These are phyloP conservation scores for Crithidia sp. DNA, from an alignment of 208 protist species.

Conservation along the genomic window DNA sequence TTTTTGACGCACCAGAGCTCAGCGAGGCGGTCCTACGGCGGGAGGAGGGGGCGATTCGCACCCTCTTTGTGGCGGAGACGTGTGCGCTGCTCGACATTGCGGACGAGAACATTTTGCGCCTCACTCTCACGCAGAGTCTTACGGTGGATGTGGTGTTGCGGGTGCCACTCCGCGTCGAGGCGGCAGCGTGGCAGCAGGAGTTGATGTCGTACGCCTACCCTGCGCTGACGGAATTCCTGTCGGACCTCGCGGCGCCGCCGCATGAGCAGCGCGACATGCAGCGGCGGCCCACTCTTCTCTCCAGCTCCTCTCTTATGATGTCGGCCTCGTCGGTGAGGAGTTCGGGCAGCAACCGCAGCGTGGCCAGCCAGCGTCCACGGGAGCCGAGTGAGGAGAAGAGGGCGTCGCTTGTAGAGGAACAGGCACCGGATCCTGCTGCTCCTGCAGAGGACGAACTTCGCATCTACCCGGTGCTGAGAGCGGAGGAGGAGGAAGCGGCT, in stretches of 20 bases:
- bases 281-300: neutral
- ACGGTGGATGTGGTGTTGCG: conserved; percentile 13
- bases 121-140: conserved; percentile 13
- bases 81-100: conserved; percentile 14
- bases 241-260: neutral
- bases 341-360: neutral
- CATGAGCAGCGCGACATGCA: neutral
- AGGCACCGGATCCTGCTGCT: no score
- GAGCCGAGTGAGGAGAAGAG: no score
- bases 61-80: conserved; percentile 22
- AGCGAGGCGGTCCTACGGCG: neutral
- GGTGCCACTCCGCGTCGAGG: neutral
- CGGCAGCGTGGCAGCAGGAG: neutral
- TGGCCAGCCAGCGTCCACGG: neutral
- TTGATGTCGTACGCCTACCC: conserved; percentile 23
- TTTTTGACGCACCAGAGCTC: conserved; percentile 11
- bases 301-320: conserved; percentile 1
- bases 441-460: no score
- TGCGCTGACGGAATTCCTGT: conserved; percentile 15
- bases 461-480: no score
- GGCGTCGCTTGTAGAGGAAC: no score
- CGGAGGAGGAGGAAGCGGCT: neutral
- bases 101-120: conserved; percentile 7
- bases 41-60: neutral
- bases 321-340: neutral